phyloP scores from a whole-genome alignment of 2,329 filamentous ascomycete species.

The Penicillium sp. region DNA sequence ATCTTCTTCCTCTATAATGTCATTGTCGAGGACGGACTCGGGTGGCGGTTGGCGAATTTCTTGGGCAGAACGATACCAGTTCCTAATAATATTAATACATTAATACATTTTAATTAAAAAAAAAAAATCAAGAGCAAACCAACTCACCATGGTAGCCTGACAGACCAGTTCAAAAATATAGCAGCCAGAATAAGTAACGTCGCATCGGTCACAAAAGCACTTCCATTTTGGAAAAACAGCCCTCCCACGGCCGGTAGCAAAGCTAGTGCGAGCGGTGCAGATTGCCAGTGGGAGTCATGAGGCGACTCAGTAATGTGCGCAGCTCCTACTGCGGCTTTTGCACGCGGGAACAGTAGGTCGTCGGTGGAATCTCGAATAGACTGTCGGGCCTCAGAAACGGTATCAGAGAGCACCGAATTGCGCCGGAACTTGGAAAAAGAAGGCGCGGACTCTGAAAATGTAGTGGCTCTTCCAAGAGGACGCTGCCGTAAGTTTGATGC shows the following conservation, averaged over 20 bases:
- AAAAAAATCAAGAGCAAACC: background rate
- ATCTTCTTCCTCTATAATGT: conserved; percentile 25
- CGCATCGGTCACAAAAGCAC: conserved; percentile 77
- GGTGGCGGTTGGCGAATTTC: conserved; percentile 50
- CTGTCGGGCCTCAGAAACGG: conserved; percentile 63
- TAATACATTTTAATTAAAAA: no score
- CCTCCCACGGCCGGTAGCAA: conserved; percentile 83
- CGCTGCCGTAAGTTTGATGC: conserved; percentile 32
- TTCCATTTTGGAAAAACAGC: conserved; percentile 78
- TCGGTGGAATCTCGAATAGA: conserved; percentile 64
- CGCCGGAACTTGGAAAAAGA: conserved; percentile 52
- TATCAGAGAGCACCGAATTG: conserved; percentile 76
- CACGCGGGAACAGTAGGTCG: conserved; percentile 62
- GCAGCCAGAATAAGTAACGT: conserved; percentile 75
- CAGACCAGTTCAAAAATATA: conserved; percentile 88
- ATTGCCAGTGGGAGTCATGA: conserved; percentile 69
- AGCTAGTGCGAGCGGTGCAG: conserved; percentile 75
- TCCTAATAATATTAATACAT: conserved; percentile 41
- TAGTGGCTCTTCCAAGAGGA: conserved; percentile 32
- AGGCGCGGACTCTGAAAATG: conserved; percentile 30
- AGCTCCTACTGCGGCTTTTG: conserved; percentile 23
- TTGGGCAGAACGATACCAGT: conserved; percentile 72
- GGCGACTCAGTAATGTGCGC: conserved; percentile 31
- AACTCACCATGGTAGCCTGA: conserved; percentile 78
- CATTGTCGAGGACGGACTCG: conserved; percentile 18